Conservation (phyloP, 768 basidiomycete genomes). For the Mycena rebaudengoi region DNA sequence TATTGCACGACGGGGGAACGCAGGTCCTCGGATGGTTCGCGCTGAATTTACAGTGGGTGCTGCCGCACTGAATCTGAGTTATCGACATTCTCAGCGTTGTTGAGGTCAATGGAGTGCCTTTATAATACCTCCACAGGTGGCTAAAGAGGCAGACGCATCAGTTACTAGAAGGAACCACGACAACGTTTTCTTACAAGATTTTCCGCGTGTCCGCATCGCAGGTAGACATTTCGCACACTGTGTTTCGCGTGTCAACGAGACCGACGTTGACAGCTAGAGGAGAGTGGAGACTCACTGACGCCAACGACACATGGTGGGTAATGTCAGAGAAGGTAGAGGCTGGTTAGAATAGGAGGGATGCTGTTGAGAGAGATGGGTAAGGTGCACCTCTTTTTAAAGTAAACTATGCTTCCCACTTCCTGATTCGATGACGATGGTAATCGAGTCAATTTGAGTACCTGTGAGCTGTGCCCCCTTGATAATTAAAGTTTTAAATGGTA, state of each 20-base stretch:
- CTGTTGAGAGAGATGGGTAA: neutral
- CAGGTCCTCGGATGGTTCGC: constrained; percentile 57
- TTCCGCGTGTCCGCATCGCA: constrained; percentile 56
- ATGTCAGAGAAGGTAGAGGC: too few species aligned
- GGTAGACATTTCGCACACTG: constrained; percentile 58
- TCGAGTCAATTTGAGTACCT: constrained; percentile 14
- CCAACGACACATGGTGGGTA: constrained; percentile 54
- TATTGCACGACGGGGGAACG: constrained; percentile 50
- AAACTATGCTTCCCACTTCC: neutral
- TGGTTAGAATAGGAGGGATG: too few species aligned
- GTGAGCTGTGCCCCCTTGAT: constrained; percentile 6
- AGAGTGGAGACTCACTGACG: constrained; percentile 61
- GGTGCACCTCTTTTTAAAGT: neutral
- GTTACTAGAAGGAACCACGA: neutral
- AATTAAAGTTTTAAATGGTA: constrained; percentile 9
- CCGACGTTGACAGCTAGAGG: constrained; percentile 1
- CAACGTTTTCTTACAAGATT: constrained; percentile 47
- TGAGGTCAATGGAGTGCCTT: neutral
- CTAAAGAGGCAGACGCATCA: constrained; percentile 17
- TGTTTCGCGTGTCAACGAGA: neutral
- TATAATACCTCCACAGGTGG: constrained; percentile 18
- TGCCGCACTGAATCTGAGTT: constrained; percentile 57
- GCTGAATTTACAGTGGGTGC: constrained; percentile 61
- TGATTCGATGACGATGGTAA: neutral
- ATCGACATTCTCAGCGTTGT: constrained; percentile 13